Base-by-base conservation (phyloP, 352 stramenopile species). In the Phytopythium helicoides region DNA sequence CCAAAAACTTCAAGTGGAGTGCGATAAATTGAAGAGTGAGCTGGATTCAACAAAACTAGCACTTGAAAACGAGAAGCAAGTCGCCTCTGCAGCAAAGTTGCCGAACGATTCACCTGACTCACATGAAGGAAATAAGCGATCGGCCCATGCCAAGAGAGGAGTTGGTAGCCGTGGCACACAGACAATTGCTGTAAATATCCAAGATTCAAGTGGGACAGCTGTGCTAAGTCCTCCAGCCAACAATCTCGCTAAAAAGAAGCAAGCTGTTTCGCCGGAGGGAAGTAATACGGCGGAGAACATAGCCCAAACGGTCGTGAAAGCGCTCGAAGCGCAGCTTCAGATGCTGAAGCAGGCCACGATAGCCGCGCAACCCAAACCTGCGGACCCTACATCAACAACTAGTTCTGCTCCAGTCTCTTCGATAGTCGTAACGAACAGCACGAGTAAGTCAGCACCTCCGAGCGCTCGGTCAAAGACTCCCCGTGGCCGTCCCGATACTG, bases 221-320 rank as follows among this genome's bases (percentile, higher is more conserved):
- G 16, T 18, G n/a, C 15, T 39, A 26, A 28, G 23, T 11, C n/a
- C 22, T 18, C n/a, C 16, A 18, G 19, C 22, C 8, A 36, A 37
- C 4, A n/a, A 33, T 3, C 25, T 6, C 1, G 28, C 2, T 7
- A 9, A 12, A 37, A 11, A 21, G 5, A 18, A 22, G 6, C 19
- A 28, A 19, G 14, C 8, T 5, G 11, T 12, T 11, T 2, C 26
- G 6, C 28, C 11, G 1, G 26, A 22, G 10, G 36, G 19, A 19
- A 26, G 39, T 8, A 44, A 37, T 21, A 48, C 62, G 18, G 61
- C 62, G 35, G 70, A 81, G 46, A 64, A 55, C 22, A 75, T 83
- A 56, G 68, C 73, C 2, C 39, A 66, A 18, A 54, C 71, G 8
- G 70, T 84, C 3, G 67, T 65, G 2, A 71, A 74, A 54, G 62